Evolutionary conservation across 1,139 yeast genomes (phyloP).

Genomic region (Debaryomyces sp.): DNA sequence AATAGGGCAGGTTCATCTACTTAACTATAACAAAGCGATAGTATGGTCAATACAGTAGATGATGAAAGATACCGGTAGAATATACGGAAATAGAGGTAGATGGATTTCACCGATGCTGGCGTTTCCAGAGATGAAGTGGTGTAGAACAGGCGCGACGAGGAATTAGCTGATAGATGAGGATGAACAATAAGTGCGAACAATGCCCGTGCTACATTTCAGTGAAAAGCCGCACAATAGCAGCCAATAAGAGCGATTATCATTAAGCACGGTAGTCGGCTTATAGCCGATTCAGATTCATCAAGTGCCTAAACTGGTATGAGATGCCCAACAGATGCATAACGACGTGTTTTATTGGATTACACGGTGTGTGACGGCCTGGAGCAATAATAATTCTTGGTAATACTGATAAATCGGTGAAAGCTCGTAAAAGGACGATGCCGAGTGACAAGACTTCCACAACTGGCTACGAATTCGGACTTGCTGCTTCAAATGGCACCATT

Average conservation of each 20-base stretch:
- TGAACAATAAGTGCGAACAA: not conserved
- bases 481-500: not conserved
- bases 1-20: no score
- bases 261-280: not conserved
- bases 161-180: not conserved
- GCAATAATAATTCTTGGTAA: not conserved
- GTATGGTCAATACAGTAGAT: no score
- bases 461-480: not conserved
- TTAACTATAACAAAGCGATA: no score
- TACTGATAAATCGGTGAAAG: not conserved
- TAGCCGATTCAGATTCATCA: not conserved
- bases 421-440: not conserved
- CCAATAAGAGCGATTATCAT: not conserved
- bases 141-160: not conserved
- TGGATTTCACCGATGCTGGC: not conserved
- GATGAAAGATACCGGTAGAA: not conserved
- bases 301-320: not conserved
- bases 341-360: not conserved
- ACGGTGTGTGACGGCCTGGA: not conserved
- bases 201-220: no score
- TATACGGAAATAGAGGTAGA: not conserved
- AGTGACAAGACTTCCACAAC: not conserved
- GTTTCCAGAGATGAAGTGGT: not conserved
- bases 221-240: not conserved
- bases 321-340: not conserved